Conservation (phyloP, 176 grass and related monocot species). For the Puccinellia tenuiflora region DNA sequence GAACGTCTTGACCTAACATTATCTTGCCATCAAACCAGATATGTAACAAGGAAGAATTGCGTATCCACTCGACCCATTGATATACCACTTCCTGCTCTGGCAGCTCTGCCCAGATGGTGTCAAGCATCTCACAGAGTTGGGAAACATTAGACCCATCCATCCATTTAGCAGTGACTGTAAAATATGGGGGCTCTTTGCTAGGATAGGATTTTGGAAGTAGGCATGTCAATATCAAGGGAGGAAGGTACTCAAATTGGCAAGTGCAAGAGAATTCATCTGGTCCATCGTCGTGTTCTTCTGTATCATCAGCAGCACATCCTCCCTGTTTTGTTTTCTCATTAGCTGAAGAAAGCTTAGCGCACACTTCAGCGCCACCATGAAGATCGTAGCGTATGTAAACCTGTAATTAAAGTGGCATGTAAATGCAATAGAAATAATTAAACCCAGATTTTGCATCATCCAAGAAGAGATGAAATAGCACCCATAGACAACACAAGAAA, state of each 20-base stretch:
- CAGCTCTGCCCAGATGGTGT: conserved; percentile 41
- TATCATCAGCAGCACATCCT: neutral
- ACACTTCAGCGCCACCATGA: conserved; percentile 1
- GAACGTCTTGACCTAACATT: conserved; percentile 20
- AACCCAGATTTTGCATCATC: neutral
- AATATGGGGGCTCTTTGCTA: conserved; percentile 46
- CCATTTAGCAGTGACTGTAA: conserved; percentile 38
- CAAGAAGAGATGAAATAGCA: neutral
- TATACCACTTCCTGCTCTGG: conserved; percentile 47
- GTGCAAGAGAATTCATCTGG: conserved; percentile 37
- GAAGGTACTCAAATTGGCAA: conserved; percentile 41
- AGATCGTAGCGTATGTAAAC: conserved; percentile 26
- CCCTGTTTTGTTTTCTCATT: neutral
- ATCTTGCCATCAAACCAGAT: conserved; percentile 42
- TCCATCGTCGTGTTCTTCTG: neutral
- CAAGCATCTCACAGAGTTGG: conserved; percentile 48
- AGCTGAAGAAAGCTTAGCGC: conserved; percentile 21
- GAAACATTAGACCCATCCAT: conserved; percentile 44
- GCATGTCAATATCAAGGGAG: conserved; percentile 47
- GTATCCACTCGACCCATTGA: conserved; percentile 60
- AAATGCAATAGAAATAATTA: neutral
- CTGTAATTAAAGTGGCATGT: neutral
- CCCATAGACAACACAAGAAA: neutral
- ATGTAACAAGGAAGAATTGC: conserved; percentile 33
- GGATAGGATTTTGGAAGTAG: conserved; percentile 53